Evolutionary conservation across 2,329 filamentous ascomycete species (phyloP).

Genomic region (Emericellopsis atlantica): DNA sequence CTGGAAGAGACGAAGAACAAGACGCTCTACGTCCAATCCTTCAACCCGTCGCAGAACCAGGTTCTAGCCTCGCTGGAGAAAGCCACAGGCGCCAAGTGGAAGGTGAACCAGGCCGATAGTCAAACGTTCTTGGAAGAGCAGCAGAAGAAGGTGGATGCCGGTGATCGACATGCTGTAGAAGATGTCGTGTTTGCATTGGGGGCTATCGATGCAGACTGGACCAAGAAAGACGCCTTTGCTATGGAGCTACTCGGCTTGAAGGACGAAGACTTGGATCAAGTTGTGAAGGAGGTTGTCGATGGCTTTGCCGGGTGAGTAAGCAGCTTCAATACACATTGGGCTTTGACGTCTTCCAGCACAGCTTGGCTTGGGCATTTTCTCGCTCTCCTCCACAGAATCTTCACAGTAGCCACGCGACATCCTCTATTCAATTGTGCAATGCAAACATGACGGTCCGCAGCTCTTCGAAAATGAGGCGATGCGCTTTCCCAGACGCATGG

Average conservation of each 20-base stretch:
- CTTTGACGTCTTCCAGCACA: too few species aligned
- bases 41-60: constrained; percentile 32
- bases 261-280: constrained; percentile 31
- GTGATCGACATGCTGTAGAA: constrained; percentile 24
- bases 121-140: constrained; percentile 23
- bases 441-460: too few species aligned
- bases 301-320: not conserved
- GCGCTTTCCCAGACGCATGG: too few species aligned
- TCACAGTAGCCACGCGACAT: too few species aligned
- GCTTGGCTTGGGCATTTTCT: too few species aligned
- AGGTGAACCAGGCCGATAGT: constrained; percentile 17
- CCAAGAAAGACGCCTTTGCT: constrained; percentile 26
- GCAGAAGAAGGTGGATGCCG: constrained; percentile 20
- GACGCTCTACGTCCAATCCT: constrained; percentile 30
- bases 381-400: too few species aligned
- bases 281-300: constrained; percentile 21
- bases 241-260: constrained; percentile 32
- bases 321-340: too few species aligned
- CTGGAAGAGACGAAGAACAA: constrained; percentile 38
- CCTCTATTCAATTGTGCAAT: too few species aligned
- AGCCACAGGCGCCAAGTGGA: constrained; percentile 28
- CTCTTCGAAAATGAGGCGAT: too few species aligned
- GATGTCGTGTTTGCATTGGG: constrained; percentile 37
- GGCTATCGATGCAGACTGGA: constrained; percentile 34
- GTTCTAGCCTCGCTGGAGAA: constrained; percentile 36